A percentile compares a stretch with the other conserved stretches of the same genome.
phyloP scores from a whole-genome alignment of 345 rosid species.

The Arabis hirsuta region DNA sequence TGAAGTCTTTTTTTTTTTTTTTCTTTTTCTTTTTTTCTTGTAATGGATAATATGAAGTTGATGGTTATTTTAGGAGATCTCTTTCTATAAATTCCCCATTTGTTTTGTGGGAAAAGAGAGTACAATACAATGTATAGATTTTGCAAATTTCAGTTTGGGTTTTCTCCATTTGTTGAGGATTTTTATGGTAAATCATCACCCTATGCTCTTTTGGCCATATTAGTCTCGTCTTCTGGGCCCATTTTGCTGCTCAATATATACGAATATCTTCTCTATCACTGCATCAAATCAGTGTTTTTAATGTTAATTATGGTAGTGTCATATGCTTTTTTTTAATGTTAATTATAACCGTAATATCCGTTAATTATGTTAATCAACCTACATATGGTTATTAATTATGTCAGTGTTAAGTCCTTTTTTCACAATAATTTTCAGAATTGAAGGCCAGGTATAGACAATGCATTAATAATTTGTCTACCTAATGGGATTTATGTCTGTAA shows the following conservation, averaged over 20 bases:
- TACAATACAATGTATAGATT: slow-evolving; percentile 38
- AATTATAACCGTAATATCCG: not conserved
- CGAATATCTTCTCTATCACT: not conserved
- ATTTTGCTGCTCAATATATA: not conserved
- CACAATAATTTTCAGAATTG: not conserved
- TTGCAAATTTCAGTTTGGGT: slow-evolving; percentile 8
- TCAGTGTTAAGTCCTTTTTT: not conserved
- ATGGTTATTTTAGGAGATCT: slow-evolving; percentile 39
- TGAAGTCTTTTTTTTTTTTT: slow-evolving; percentile 1
- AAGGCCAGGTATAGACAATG: no score
- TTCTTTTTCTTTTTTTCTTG: not conserved
- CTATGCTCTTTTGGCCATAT: slow-evolving; percentile 9
- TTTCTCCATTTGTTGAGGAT: slow-evolving; percentile 12
- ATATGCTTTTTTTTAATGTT: not conserved
- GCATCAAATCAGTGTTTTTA: not conserved
- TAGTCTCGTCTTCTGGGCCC: not conserved
- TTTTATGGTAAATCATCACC: slow-evolving; percentile 24
- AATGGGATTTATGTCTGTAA: not conserved
- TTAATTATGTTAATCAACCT: not conserved
- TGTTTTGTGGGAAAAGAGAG: slow-evolving; percentile 34
- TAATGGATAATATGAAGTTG: slow-evolving; percentile 37
- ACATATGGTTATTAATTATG: not conserved
- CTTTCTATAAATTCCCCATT: slow-evolving; percentile 12
- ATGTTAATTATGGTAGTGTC: no score
- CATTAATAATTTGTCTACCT: not conserved